phyloP scores from a whole-genome alignment of 441 rosid species.

The Jatropha podagrica region DNA sequence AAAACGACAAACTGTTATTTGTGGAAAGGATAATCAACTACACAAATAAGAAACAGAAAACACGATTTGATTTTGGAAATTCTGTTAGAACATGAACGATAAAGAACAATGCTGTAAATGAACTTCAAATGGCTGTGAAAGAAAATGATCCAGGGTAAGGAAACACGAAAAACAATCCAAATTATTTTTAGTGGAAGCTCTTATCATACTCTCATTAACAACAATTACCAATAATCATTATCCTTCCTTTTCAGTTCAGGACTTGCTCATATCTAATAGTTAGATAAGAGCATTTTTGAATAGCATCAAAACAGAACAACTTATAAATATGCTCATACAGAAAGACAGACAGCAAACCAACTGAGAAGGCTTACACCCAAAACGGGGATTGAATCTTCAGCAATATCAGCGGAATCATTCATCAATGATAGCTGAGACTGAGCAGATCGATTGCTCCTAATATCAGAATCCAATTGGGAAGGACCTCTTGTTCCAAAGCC shows the following conservation, averaged over 20 bases:
- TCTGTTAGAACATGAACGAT: background rate
- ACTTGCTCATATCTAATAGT: background rate
- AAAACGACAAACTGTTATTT: background rate
- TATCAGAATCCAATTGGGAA: conserved; percentile 44
- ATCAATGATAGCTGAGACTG: conserved; percentile 41
- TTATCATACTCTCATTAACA: background rate
- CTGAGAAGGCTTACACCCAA: conserved; percentile 42
- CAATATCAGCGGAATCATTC: conserved; percentile 38
- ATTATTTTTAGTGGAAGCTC: background rate
- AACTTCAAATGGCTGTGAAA: background rate
- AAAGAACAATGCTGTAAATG: background rate
- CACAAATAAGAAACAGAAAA: background rate
- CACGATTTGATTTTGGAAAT: background rate
- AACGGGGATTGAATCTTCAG: conserved; percentile 36
- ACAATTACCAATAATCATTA: background rate
- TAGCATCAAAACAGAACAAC: background rate
- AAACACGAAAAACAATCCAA: background rate
- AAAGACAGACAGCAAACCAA: conserved; percentile 7
- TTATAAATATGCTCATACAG: conserved; percentile 10
- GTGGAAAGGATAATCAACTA: background rate
- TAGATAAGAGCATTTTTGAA: background rate
- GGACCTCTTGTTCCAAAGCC: conserved; percentile 42
- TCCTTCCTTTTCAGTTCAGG: background rate
- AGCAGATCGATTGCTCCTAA: conserved; percentile 38
- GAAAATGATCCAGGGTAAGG: background rate